Evolutionary conservation across 169 alveolate genomes (phyloP).

Genomic region (Plasmodium inui): DNA sequence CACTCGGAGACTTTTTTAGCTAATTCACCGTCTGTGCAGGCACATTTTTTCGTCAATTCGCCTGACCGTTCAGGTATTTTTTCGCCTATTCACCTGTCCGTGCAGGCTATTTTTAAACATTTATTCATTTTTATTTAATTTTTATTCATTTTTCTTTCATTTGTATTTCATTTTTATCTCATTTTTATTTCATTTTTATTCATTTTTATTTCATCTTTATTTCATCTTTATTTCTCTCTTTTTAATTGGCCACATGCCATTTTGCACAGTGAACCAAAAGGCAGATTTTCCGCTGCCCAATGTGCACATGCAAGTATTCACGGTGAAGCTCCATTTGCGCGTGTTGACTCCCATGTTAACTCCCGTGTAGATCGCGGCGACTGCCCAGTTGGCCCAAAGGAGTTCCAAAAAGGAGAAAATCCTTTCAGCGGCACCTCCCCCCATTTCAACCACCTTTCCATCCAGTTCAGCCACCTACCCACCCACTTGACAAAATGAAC

Average conservation of each 20-base stretch:
- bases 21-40: no score
- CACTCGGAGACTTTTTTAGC: not conserved
- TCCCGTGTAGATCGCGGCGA: not conserved
- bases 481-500: constrained; percentile 28
- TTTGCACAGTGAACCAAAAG: not conserved
- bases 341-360: not conserved
- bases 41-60: not conserved
- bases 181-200: no score
- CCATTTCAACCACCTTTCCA: not conserved
- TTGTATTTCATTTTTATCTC: not conserved
- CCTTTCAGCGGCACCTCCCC: not conserved
- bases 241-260: not conserved
- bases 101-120: not conserved
- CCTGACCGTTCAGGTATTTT: not conserved
- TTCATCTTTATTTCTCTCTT: not conserved
- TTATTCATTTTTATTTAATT: no score
- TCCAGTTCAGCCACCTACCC: not conserved
- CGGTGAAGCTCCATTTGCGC: not conserved
- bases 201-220: not conserved
- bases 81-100: not conserved
- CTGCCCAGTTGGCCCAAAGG: not conserved
- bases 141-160: not conserved
- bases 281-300: constrained; percentile 1
- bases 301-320: not conserved
- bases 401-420: not conserved